Conservation (phyloP, 208 protist genomes). For the Trypanosoma boissoni region DNA sequence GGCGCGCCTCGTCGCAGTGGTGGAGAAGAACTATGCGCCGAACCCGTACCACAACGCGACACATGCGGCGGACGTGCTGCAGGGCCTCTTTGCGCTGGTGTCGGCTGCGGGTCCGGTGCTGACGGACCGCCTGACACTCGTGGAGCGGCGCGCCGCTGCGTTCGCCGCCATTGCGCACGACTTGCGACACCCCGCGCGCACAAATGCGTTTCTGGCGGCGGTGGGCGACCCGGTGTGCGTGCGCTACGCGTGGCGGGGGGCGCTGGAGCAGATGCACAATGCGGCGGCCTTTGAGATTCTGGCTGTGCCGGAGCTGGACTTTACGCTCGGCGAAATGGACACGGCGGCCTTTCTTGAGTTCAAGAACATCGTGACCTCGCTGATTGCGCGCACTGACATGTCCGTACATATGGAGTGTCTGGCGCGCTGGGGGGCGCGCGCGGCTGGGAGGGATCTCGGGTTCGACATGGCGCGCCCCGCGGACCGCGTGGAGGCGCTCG, state of each 20-base stretch:
- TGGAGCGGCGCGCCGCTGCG: constrained; percentile 60
- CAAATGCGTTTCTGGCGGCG: constrained; percentile 45
- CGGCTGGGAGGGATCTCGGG: constrained; percentile 1
- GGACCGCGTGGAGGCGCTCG: constrained; percentile 54
- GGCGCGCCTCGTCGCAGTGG: constrained; percentile 28
- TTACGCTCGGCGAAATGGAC: constrained; percentile 46
- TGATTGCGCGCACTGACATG: constrained; percentile 75
- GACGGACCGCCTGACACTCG: constrained; percentile 35
- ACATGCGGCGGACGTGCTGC: constrained; percentile 76
- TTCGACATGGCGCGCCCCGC: constrained; percentile 36
- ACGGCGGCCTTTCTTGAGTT: constrained; percentile 60
- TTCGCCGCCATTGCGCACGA: constrained; percentile 73
- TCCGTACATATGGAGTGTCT: constrained; percentile 36
- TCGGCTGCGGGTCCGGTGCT: constrained; percentile 31
- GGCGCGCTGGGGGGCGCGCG: constrained; percentile 14
- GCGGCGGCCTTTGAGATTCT: constrained; percentile 64
- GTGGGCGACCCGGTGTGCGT: constrained; percentile 60
- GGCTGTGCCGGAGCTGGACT: constrained; percentile 40
- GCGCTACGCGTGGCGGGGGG: constrained; percentile 40
- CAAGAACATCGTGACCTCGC: constrained; percentile 39
- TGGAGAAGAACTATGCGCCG: constrained; percentile 70
- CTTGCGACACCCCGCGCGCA: constrained; percentile 69
- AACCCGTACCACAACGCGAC: constrained; percentile 79
- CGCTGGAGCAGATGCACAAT: constrained; percentile 79
- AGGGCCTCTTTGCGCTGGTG: constrained; percentile 54